phyloP scores from a whole-genome alignment of 768 basidiomycete genomes.

The Phylloporus scabripes region DNA sequence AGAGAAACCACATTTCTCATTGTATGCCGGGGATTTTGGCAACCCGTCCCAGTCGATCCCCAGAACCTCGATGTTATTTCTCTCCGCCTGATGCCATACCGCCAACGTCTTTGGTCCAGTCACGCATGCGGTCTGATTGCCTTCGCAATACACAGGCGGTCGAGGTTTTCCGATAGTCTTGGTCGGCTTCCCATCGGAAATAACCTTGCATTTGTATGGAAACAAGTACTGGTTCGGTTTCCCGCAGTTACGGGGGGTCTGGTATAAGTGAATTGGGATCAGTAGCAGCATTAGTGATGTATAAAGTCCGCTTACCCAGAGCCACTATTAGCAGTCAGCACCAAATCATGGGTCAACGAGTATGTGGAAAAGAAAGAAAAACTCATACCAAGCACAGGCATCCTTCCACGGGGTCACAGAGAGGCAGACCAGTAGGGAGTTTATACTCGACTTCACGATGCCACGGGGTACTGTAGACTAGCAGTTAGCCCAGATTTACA shows the following conservation, averaged over 20 bases:
- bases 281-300: background rate
- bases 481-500: background rate
- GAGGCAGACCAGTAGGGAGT: conserved; percentile 4
- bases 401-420: background rate
- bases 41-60: conserved; percentile 2
- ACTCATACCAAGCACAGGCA: conserved; percentile 7
- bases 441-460: background rate
- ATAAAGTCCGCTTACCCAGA: conserved; percentile 7
- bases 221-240: conserved; percentile 4
- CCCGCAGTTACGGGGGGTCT: conserved; percentile 10
- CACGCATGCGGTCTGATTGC: background rate
- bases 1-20: conserved; percentile 8
- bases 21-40: conserved; percentile 6
- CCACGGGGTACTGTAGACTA: conserved; percentile 10
- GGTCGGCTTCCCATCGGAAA: background rate
- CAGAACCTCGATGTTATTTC: conserved; percentile 4
- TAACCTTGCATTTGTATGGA: conserved; percentile 1
- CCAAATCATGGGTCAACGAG: background rate
- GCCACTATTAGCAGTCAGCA: background rate
- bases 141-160: conserved; percentile 6
- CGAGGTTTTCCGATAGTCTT: conserved; percentile 5
- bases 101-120: conserved; percentile 9
- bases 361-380: background rate
- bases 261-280: too few relatives aligned
- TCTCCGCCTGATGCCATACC: background rate